Conservation (phyloP, 2,329 filamentous ascomycete species). For the Aureobasidium sp. region DNA sequence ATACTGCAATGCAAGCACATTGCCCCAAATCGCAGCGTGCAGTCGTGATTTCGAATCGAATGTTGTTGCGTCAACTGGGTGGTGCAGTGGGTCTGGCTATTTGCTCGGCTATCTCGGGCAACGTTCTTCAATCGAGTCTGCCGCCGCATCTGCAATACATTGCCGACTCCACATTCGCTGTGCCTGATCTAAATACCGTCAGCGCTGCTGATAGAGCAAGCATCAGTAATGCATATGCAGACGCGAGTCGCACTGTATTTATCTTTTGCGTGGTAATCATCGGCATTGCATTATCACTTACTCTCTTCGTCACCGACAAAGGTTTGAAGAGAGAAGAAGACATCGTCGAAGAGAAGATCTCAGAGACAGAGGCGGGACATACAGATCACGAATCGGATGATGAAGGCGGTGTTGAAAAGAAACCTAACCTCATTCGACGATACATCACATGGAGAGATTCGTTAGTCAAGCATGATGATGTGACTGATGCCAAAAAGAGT, state of each 20-base stretch:
- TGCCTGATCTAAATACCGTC: slow-evolving; percentile 36
- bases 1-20: slow-evolving; percentile 45
- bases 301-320: slow-evolving; percentile 52
- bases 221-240: slow-evolving; percentile 58
- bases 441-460: slow-evolving; percentile 9
- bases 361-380: neutral
- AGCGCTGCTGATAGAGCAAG: slow-evolving; percentile 39
- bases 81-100: slow-evolving; percentile 41
- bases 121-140: slow-evolving; percentile 39
- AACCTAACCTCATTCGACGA: neutral
- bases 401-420: neutral
- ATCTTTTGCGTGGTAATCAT: slow-evolving; percentile 62
- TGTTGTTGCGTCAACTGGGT: slow-evolving; percentile 43
- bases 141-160: slow-evolving; percentile 42
- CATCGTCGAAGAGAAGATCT: neutral
- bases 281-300: slow-evolving; percentile 50
- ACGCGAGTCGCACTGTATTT: slow-evolving; percentile 62
- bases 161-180: slow-evolving; percentile 44
- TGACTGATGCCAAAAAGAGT: neutral
- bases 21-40: slow-evolving; percentile 40
- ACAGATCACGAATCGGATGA: neutral
- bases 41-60: slow-evolving; percentile 44
- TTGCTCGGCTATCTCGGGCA: slow-evolving; percentile 38
- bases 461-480: neutral
- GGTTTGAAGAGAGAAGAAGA: slow-evolving; percentile 30